Percentiles rank a stretch among this genome's conserved stretches.
phyloP scores from a whole-genome alignment of 1,284 basidiomycete genomes.

The Phylloboletellus chloephorus region DNA sequence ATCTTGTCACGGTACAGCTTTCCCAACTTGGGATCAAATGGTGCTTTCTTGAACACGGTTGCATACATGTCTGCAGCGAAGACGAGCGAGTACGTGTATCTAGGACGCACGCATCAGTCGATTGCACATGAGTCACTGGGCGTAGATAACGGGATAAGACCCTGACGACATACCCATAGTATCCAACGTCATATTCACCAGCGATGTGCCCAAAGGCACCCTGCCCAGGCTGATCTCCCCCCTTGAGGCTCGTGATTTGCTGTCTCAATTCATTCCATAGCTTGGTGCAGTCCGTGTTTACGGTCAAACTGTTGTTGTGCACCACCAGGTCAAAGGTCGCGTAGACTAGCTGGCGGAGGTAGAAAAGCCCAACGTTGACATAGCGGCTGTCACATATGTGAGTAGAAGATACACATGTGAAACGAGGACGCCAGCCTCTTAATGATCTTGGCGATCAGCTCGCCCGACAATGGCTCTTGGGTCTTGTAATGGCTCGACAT shows the following conservation, averaged over 20 bases:
- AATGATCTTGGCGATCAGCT: constrained; percentile 67
- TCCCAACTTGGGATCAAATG: constrained; percentile 58
- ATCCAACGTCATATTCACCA: constrained; percentile 56
- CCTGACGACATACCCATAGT: constrained; percentile 51
- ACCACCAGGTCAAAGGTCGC: constrained; percentile 72
- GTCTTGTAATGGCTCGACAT: constrained; percentile 71
- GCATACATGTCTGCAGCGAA: constrained; percentile 29
- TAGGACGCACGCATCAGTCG: background rate
- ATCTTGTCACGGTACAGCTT: constrained; percentile 48
- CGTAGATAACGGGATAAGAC: too few relatives aligned
- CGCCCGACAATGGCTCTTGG: constrained; percentile 59
- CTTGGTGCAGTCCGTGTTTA: constrained; percentile 52
- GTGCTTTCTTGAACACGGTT: constrained; percentile 58
- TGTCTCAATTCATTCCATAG: constrained; percentile 69
- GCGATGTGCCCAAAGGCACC: constrained; percentile 13
- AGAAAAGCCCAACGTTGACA: constrained; percentile 72
- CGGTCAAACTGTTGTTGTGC: constrained; percentile 55
- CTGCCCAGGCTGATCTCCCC: constrained; percentile 59
- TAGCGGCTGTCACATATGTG: constrained; percentile 48
- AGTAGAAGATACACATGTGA: background rate
- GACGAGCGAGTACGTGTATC: constrained; percentile 24
- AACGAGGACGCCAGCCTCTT: constrained; percentile 46
- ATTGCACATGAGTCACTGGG: background rate
- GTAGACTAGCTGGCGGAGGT: constrained; percentile 72
- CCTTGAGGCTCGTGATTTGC: constrained; percentile 59